Percentiles rank a stretch among this genome's conserved stretches.
These are phyloP conservation scores for Davidsoniella virescens DNA, from an alignment of 2,329 filamentous ascomycete genomes.

Conservation along the genomic window DNA sequence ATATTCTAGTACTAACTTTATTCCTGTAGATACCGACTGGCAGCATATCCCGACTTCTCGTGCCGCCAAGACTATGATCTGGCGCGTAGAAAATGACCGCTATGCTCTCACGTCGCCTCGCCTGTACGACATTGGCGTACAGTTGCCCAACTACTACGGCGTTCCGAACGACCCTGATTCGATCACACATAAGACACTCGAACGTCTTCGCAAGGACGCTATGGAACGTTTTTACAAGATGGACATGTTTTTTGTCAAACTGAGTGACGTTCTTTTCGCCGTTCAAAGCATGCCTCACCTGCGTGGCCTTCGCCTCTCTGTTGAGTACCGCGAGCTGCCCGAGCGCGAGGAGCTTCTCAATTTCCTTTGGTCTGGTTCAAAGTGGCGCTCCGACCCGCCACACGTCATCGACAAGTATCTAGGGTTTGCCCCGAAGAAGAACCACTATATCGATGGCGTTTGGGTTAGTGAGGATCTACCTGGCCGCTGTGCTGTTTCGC, in stretches of 20 bases:
- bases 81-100: slow-evolving; percentile 39
- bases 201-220: slow-evolving; percentile 32
- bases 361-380: slow-evolving; percentile 28
- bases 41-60: slow-evolving; percentile 34
- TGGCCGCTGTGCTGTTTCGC: slow-evolving; percentile 30
- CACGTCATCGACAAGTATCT: slow-evolving; percentile 30
- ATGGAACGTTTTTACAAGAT: slow-evolving; percentile 37
- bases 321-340: slow-evolving; percentile 43
- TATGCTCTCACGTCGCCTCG: slow-evolving; percentile 37
- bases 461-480: slow-evolving; percentile 33
- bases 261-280: slow-evolving; percentile 43
- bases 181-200: slow-evolving; percentile 27
- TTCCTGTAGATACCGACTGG: slow-evolving; percentile 39
- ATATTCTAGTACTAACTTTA: neutral
- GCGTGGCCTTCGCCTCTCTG: slow-evolving; percentile 34
- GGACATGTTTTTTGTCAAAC: slow-evolving; percentile 53
- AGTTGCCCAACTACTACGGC: slow-evolving; percentile 36
- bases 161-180: slow-evolving; percentile 26
- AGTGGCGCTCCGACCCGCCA: slow-evolving; percentile 42
- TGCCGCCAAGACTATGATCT: slow-evolving; percentile 42
- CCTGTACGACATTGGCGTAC: slow-evolving; percentile 35
- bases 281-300: slow-evolving; percentile 43
- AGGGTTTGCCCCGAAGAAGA: slow-evolving; percentile 39
- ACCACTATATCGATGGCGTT: slow-evolving; percentile 40
- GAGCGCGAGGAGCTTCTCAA: slow-evolving; percentile 31